Evolutionary conservation across 2,329 filamentous ascomycete species (phyloP).

Genomic region (Zymoseptoria passerinii): DNA sequence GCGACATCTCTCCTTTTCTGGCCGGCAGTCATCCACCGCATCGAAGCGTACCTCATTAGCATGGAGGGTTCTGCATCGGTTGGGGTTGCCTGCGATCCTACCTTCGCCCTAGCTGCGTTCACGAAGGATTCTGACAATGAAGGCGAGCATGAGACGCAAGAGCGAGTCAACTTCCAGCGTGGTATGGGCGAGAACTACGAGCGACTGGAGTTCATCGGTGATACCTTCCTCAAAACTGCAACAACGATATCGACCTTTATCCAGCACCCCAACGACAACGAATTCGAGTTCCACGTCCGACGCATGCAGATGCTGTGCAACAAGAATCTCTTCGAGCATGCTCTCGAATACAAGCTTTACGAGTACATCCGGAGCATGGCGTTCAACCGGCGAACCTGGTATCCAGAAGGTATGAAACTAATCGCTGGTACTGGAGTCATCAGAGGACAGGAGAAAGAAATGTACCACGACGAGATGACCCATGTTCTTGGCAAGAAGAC

Average conservation of each 20-base stretch:
- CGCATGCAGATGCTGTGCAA: constrained; percentile 91
- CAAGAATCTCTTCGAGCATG: constrained; percentile 73
- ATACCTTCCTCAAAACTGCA: constrained; percentile 91
- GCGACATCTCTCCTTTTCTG: constrained; percentile 67
- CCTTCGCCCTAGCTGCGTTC: constrained; percentile 74
- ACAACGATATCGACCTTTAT: constrained; percentile 83
- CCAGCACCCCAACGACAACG: constrained; percentile 65
- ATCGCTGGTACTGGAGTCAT: constrained; percentile 49
- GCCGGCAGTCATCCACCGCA: constrained; percentile 73
- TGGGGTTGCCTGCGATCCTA: constrained; percentile 54
- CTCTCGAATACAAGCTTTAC: constrained; percentile 56
- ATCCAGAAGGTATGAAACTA: constrained; percentile 69
- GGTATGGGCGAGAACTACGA: constrained; percentile 96
- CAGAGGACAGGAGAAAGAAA: constrained; percentile 36
- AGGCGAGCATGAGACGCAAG: constrained; percentile 55
- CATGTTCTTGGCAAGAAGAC: constrained; percentile 73
- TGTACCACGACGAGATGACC: constrained; percentile 34
- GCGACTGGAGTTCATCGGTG: constrained; percentile 83
- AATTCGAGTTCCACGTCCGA: constrained; percentile 81
- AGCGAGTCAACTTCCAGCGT: constrained; percentile 64
- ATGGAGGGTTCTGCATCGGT: constrained; percentile 64
- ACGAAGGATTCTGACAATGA: constrained; percentile 88
- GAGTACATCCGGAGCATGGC: constrained; percentile 74
- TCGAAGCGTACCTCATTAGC: constrained; percentile 75
- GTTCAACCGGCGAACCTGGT: constrained; percentile 79